Evolutionary conservation across 2,329 filamentous ascomycete species (phyloP).

Genomic region (Fusarium oxysporum): DNA sequence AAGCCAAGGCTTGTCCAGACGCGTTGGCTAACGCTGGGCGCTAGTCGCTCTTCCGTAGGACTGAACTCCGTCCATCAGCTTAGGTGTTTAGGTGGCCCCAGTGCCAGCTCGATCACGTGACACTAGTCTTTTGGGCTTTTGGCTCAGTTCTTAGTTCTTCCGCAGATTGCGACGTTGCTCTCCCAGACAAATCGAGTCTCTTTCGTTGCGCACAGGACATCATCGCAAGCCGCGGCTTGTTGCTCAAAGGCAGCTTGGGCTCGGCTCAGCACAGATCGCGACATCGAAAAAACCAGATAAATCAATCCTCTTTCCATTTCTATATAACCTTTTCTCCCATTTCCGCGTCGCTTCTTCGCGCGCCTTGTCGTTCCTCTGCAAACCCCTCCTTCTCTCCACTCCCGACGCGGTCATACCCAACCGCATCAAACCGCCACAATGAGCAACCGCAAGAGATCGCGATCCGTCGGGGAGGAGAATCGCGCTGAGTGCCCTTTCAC

Average conservation of each 20-base stretch:
- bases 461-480: constrained; percentile 60
- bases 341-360: constrained; percentile 15
- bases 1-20: constrained; percentile 14
- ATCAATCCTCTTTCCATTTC: constrained; percentile 6
- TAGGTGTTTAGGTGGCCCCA: constrained; percentile 38
- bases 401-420: constrained; percentile 43
- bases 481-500: constrained; percentile 68
- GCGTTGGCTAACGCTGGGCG: constrained; percentile 11
- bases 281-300: constrained; percentile 20
- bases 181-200: constrained; percentile 41
- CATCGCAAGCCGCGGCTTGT: constrained; percentile 47
- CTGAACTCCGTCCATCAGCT: constrained; percentile 27
- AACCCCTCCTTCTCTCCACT: constrained; percentile 45
- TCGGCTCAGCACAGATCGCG: constrained; percentile 41
- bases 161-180: constrained; percentile 46
- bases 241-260: constrained; percentile 46
- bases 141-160: constrained; percentile 38
- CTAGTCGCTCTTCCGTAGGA: neutral
- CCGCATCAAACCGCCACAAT: constrained; percentile 40
- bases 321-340: neutral
- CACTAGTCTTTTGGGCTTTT: constrained; percentile 36
- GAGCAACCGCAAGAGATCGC: constrained; percentile 63
- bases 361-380: constrained; percentile 37
- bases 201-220: constrained; percentile 47
- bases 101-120: constrained; percentile 37